Evolutionary conservation across 768 basidiomycete species (phyloP).

Genomic region (Tubosaeta brunneosetosa): DNA sequence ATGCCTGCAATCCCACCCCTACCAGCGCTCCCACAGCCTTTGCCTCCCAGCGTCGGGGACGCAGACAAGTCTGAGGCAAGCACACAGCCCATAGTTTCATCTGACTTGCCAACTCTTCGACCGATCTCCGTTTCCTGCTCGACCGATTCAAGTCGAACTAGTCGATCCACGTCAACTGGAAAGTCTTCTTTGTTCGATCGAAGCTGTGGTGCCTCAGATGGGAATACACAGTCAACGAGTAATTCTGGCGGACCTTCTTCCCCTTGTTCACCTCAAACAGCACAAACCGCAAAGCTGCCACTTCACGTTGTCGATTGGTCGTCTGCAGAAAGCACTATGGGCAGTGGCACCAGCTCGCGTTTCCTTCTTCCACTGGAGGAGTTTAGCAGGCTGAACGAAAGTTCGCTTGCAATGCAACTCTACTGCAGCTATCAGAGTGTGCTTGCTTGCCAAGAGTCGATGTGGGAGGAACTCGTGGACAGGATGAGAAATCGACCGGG

Average conservation of each 20-base stretch:
- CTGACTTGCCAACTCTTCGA: conserved; percentile 24
- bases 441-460: conserved; percentile 64
- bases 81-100: conserved; percentile 11
- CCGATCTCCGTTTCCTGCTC: conserved; percentile 52
- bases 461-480: conserved; percentile 72
- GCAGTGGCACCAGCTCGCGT: conserved; percentile 27
- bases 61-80: conserved; percentile 22
- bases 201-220: conserved; percentile 26
- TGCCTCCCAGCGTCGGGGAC: conserved; percentile 27
- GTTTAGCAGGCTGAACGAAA: conserved; percentile 46
- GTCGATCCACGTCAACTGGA: conserved; percentile 31
- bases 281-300: conserved; percentile 18
- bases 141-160: conserved; percentile 34
- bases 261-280: conserved; percentile 9
- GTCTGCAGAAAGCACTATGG: conserved; percentile 39
- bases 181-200: conserved; percentile 29
- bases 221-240: conserved; percentile 19
- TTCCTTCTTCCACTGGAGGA: conserved; percentile 40
- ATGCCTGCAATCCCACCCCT: conserved; percentile 69
- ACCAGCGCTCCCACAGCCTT: conserved; percentile 38
- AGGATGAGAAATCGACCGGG: conserved; percentile 53
- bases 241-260: conserved; percentile 19
- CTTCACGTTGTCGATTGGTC: conserved; percentile 46
- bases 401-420: conserved; percentile 67
- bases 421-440: conserved; percentile 59